Evolutionary conservation across 495 filamentous ascomycete genomes (phyloP), one percentile per base, ranked within the genome.

Genomic region (Xylaria sp.): DNA sequence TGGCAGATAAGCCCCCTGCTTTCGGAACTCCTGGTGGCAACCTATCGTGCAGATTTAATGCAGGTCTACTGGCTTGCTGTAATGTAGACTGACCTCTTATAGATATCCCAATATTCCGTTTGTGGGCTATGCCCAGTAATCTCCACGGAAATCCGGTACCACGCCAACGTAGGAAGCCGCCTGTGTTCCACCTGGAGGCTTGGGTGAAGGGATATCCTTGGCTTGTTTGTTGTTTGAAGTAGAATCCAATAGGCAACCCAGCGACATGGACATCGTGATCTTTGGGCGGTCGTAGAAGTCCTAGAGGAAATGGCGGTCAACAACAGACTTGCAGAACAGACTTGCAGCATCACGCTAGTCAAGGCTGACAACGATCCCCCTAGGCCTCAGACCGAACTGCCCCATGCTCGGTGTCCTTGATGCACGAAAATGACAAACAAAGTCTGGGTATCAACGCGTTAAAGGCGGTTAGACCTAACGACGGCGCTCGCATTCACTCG

Each of bases 391-490:
- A 50, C 50, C 59, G 33, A 43, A 37, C 37, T 21, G 7, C 59
- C 5, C 58, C 46, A 70, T 33, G 61, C 26, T 46, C n/a, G 19
- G 26, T 44, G 57, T 40, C 57, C 19, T 52, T 17, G 35, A 48
- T 29, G 21, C 26, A 64, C 37, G 48, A 40, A 33, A 48, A 43
- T 44, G 58, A 59, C 68, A 70, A 70, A 70, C 61, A 70, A 57
- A 21, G 43, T 37, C 35, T 9, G 48, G 67, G 58, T 52, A 52
- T 40, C n/a, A 40, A 29, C 57, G 17, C 37, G n/a, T 55, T 17
- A 4, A 33, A 31, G 68, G 21, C 33, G 40, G 24, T n/a, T 33
- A 57, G 31, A 63, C 35, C 43, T 58, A 31, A 41, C 17, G 29
- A 61, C 64, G 14, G 21, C 48, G 26, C 9, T 57, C 29, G 33